Evolutionary conservation across 148 eudicot genomes (phyloP), one percentile per base, ranked within the genome.

Genomic region (Camellia japonica): DNA sequence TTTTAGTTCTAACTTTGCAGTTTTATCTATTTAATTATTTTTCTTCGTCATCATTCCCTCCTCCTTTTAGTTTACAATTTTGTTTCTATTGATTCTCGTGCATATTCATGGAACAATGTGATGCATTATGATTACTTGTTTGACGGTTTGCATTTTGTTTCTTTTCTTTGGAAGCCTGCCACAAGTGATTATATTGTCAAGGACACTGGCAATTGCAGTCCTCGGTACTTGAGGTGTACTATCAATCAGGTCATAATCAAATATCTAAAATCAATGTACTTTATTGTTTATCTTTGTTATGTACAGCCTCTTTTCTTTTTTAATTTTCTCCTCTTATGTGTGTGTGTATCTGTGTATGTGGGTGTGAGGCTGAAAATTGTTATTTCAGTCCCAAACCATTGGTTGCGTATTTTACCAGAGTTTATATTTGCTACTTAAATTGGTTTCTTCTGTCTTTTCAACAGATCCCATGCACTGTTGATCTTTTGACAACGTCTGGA

Each of bases 181-280:
- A 92, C 98, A 47, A 87, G 92, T 85, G 93, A 93, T 79, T 93
- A 88, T 79, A 88, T 95, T 81, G 98, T 90, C 71, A 90, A 85
- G 85, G 98, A 95, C 83, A 93, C 97, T 73, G 98, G 98, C 76
- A 95, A 95, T 80, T 90, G 97, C 92, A 93, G 97, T 81, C 98
- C 98, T 30, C 97, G 98, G 19, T 93, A 88, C 88, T 87, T 95
- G 90, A 92, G 98, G 85, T 95, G 98, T 85, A 93, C 98, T 44
- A 84, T 95, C 82, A 95, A 93, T 80, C 98, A 95, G 98, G 97
- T 95, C 68, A 62, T 51, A n/a, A 38, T 59, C 59, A 59, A 76
- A 58, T 52, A 18, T 71, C 62, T 76, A 3, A 63, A 54, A 12
- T 82, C 30, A 42, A 5, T 7, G 4, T 13, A 13, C 7, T 16